Percentiles rank a stretch among this genome's conserved stretches.
phyloP scores from a whole-genome alignment of 805 yeast genomes.

The Ogataea saltuana region DNA sequence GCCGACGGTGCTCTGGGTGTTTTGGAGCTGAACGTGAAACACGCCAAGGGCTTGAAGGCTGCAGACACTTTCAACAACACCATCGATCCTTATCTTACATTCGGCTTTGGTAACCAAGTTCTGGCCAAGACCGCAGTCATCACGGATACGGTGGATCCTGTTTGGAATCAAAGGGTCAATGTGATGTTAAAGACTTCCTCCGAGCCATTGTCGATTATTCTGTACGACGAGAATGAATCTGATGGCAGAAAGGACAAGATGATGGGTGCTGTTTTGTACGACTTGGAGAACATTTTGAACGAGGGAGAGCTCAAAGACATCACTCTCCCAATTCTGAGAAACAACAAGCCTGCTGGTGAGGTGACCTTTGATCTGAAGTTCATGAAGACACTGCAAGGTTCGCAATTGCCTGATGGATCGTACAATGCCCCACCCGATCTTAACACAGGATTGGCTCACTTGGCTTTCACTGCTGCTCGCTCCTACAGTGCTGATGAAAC shows the following conservation, averaged over 20 bases:
- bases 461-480: constrained; percentile 67
- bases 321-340: constrained; percentile 64
- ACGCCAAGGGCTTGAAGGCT: constrained; percentile 69
- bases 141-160: constrained; percentile 67
- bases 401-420: constrained; percentile 75
- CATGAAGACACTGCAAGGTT: constrained; percentile 70
- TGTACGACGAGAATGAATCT: constrained; percentile 66
- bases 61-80: constrained; percentile 73
- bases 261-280: constrained; percentile 75
- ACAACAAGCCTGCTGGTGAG: constrained; percentile 81
- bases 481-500: constrained; percentile 42
- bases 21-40: constrained; percentile 63
- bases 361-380: constrained; percentile 68
- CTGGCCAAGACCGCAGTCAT: constrained; percentile 71
- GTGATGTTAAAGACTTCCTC: constrained; percentile 72
- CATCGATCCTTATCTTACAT: constrained; percentile 83
- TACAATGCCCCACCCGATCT: constrained; percentile 84
- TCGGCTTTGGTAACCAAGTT: constrained; percentile 59
- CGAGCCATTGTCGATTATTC: constrained; percentile 75
- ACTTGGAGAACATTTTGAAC: constrained; percentile 63
- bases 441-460: constrained; percentile 85
- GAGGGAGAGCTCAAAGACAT: constrained; percentile 51
- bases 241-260: constrained; percentile 73
- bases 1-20: constrained; percentile 85
- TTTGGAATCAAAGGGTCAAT: constrained; percentile 79